Conservation (phyloP, 805 yeast species). For the Jamesozyma hellenica region DNA sequence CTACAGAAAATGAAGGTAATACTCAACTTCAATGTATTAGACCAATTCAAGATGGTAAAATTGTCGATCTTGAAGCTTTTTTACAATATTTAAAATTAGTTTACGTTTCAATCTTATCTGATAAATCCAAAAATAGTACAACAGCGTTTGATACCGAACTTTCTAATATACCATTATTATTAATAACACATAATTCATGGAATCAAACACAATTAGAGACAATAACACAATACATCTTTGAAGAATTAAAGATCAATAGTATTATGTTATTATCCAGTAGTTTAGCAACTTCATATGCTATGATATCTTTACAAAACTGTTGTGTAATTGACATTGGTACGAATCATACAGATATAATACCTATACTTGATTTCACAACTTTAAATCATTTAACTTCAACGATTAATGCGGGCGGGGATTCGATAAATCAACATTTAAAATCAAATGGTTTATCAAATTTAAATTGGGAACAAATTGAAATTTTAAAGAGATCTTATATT, state of each 20-base stretch:
- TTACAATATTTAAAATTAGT: slow-evolving; percentile 44
- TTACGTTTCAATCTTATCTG: slow-evolving; percentile 36
- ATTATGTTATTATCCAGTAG: slow-evolving; percentile 60
- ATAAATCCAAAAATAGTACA: slow-evolving; percentile 15
- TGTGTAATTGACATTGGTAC: slow-evolving; percentile 74
- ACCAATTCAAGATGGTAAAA: slow-evolving; percentile 58
- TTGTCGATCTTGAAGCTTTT: slow-evolving; percentile 61
- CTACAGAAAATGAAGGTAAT: slow-evolving; percentile 21
- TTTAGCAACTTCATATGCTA: slow-evolving; percentile 63
- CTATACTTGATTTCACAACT: slow-evolving; percentile 65
- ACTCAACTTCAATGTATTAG: slow-evolving; percentile 32
- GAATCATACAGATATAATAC: slow-evolving; percentile 64
- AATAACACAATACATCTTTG: slow-evolving; percentile 68
- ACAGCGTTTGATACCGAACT: slow-evolving; percentile 22
- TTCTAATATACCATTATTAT: slow-evolving; percentile 54
- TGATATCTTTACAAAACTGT: slow-evolving; percentile 54
- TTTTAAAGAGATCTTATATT: slow-evolving; percentile 61
- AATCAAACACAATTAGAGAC: slow-evolving; percentile 55
- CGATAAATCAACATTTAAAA: slow-evolving; percentile 46
- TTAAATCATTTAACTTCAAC: slow-evolving; percentile 44
- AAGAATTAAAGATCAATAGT: slow-evolving; percentile 59
- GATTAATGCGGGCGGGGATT: slow-evolving; percentile 50
- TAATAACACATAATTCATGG: slow-evolving; percentile 64
- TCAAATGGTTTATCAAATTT: slow-evolving; percentile 47
- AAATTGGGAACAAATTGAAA: slow-evolving; percentile 51